Evolutionary conservation across 2,329 filamentous ascomycete genomes (phyloP), one percentile per base, ranked within the genome.

Genomic region (Sarocladium brachiariae): DNA sequence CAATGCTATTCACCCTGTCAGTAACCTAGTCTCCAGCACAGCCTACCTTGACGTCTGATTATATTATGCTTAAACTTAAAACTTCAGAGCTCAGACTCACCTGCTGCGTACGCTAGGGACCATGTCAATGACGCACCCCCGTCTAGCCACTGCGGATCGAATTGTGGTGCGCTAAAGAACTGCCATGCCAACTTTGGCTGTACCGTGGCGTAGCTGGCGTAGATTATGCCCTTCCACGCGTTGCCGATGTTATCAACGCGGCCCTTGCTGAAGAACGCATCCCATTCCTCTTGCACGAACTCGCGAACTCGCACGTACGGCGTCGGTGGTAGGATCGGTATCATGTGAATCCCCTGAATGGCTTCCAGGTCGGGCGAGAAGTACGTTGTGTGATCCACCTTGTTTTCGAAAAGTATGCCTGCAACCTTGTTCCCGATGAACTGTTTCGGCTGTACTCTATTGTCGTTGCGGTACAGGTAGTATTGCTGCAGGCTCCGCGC

Each of bases 361-460:
- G 81, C 88, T 66, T 92, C 85, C 11, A 81, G 76, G 52, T 84
- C 80, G 48, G 71, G 65, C 41, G 89, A 88, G 61, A 96, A 96
- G 69, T 89, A 96, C 1, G 92, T 96, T 3, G 87, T 86, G 67
- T 96, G 89, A 65, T 97, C 89, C 50, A 90, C 78, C 70, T 97
- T 97, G 73, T 96, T 96, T 69, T 97, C 92, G 61, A 96, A 97
- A 8, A 95, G 64, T 56, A 84, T 84, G 5, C 81, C 80, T 2
- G 76, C 74, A 33, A 77, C 81, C 67, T 87, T 90, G 74, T 97
- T 97, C 37, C 73, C 79, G 55, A 88, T 83, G 63, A 95, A 96
- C n/a, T 84, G 72, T 1, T 75, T 58, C 0, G 92, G 92, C 59
- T 96, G 81, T 16, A 76, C 68, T 49, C 68, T 74, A 65, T 96